Conservation (phyloP, 2,329 filamentous ascomycete genomes). For the Exophiala oligosperma region DNA sequence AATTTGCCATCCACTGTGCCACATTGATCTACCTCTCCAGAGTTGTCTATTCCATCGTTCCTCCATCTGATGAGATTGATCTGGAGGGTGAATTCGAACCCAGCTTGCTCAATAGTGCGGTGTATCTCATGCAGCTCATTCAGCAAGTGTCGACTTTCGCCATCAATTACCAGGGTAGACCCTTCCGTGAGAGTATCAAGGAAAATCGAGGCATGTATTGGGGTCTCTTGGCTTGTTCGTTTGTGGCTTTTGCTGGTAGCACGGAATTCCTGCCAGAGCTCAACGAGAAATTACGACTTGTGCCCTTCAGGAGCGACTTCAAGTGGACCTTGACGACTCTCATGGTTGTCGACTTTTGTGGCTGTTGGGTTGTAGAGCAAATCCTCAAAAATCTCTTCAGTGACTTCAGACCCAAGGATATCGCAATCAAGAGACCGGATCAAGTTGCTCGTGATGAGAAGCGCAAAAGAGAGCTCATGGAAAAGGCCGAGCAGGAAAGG, state of each 20-base stretch:
- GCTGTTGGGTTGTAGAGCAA: constrained; percentile 86
- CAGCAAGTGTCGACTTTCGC: constrained; percentile 99
- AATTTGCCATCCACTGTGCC: constrained; percentile 93
- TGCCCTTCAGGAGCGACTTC: constrained; percentile 86
- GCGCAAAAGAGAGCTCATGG: constrained; percentile 63
- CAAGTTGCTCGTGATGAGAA: constrained; percentile 75
- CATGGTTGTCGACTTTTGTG: constrained; percentile 85
- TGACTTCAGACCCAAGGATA: constrained; percentile 91
- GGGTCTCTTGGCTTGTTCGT: constrained; percentile 86
- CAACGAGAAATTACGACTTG: constrained; percentile 88
- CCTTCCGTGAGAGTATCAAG: constrained; percentile 92
- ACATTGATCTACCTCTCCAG: constrained; percentile 93
- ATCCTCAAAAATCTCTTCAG: constrained; percentile 81
- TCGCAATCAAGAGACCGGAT: constrained; percentile 80
- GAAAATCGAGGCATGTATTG: constrained; percentile 99
- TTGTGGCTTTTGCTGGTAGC: constrained; percentile 88
- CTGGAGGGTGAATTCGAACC: constrained; percentile 93
- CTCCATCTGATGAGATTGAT: constrained; percentile 69
- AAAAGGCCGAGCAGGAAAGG: constrained; percentile 31
- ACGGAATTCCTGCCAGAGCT: constrained; percentile 95
- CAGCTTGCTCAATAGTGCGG: constrained; percentile 91
- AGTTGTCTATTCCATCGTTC: constrained; percentile 81
- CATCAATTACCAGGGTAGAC: constrained; percentile 98
- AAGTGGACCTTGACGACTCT: constrained; percentile 78
- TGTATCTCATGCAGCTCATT: constrained; percentile 96